phyloP scores from a whole-genome alignment of 495 filamentous ascomycete genomes.

The Margaritispora aquatica region DNA sequence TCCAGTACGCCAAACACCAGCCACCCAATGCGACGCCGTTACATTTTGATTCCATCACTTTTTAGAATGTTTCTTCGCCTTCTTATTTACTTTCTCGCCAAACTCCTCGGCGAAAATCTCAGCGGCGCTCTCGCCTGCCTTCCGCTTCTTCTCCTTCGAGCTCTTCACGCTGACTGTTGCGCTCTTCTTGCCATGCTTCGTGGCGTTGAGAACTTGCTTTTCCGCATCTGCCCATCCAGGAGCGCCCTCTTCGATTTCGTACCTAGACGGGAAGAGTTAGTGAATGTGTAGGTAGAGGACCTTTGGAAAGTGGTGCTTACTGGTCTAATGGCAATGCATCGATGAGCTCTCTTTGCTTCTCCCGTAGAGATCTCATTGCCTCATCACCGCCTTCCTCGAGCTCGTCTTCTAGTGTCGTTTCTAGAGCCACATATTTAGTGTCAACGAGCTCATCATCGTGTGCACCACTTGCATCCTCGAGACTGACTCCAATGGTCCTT shows the following conservation, averaged over 20 bases:
- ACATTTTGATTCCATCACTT: no score
- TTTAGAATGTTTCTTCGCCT: constrained; percentile 36
- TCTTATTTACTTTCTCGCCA: constrained; percentile 49
- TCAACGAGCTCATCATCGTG: constrained; percentile 58
- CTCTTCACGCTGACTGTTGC: constrained; percentile 80
- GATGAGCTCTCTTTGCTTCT: constrained; percentile 77
- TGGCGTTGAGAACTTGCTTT: constrained; percentile 56
- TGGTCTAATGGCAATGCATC: constrained; percentile 82
- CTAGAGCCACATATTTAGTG: constrained; percentile 59
- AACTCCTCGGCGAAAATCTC: constrained; percentile 55
- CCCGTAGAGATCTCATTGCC: constrained; percentile 57
- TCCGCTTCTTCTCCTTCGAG: constrained; percentile 62
- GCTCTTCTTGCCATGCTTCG: constrained; percentile 50
- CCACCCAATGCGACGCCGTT: no score
- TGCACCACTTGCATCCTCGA: constrained; percentile 44
- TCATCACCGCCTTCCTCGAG: constrained; percentile 77
- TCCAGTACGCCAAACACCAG: no score
- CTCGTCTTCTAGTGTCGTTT: constrained; percentile 75
- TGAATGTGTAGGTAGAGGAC: constrained; percentile 33
- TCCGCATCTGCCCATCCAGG: constrained; percentile 80
- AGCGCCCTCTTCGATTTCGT: constrained; percentile 67
- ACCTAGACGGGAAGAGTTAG: constrained; percentile 54
- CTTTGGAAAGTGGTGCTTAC: constrained; percentile 45
- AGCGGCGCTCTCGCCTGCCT: constrained; percentile 57
- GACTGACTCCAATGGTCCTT: constrained; percentile 43